phyloP scores from a whole-genome alignment of 1,284 basidiomycete genomes.

The Melampsora americana region DNA sequence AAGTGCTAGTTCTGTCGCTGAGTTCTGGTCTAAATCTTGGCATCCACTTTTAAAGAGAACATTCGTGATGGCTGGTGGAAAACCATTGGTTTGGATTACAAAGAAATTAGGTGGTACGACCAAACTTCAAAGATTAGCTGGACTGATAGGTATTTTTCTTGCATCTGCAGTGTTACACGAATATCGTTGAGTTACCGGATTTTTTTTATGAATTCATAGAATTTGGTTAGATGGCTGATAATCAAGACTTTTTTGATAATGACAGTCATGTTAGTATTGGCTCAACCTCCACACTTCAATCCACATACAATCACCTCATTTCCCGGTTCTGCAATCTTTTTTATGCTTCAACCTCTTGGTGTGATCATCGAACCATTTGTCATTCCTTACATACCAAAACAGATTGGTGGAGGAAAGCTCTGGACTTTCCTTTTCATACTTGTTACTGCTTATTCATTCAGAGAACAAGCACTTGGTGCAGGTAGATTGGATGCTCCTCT shows the following conservation, averaged over 20 bases:
- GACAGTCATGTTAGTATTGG: neutral
- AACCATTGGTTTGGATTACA: slow-evolving; percentile 2
- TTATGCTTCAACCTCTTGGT: too few species aligned
- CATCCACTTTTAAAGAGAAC: neutral
- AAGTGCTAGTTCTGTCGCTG: neutral
- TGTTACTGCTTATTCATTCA: neutral
- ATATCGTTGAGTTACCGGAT: neutral
- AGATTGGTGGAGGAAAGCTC: too few species aligned
- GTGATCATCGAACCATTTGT: too few species aligned
- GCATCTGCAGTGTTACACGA: neutral
- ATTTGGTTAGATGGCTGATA: neutral
- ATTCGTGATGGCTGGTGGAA: slow-evolving; percentile 1
- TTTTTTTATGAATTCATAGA: neutral
- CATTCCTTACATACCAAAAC: too few species aligned
- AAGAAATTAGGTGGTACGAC: too few species aligned
- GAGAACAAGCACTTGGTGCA: neutral
- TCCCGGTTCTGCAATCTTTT: too few species aligned
- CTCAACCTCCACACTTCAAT: neutral
- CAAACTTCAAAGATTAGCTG: neutral
- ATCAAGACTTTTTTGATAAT: neutral
- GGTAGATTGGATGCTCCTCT: neutral
- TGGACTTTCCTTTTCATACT: neutral
- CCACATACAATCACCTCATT: too few species aligned
- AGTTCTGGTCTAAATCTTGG: neutral
- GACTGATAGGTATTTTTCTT: neutral